Percentiles rank a stretch among this genome's conserved stretches.
phyloP scores from a whole-genome alignment of 768 basidiomycete species.

The Suillus lakei region DNA sequence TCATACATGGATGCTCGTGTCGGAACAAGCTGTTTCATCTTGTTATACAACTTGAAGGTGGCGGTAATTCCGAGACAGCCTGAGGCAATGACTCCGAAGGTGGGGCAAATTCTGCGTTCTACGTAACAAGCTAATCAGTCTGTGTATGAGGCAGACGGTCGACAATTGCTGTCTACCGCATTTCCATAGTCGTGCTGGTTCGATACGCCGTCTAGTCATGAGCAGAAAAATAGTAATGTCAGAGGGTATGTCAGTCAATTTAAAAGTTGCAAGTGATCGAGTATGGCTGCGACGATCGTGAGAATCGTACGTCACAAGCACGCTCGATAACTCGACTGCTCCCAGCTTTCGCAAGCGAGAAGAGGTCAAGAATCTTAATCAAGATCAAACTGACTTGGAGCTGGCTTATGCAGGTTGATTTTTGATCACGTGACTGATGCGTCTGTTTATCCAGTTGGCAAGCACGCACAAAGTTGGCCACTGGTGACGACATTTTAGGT shows the following conservation, averaged over 20 bases:
- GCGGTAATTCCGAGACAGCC: background rate
- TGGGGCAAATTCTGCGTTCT: background rate
- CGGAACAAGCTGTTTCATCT: too few species aligned
- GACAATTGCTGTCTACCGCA: background rate
- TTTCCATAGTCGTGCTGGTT: background rate
- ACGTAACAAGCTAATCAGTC: background rate
- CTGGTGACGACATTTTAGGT: slow-evolving; percentile 36
- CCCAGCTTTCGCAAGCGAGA: background rate
- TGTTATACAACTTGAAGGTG: background rate
- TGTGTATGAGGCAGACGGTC: background rate
- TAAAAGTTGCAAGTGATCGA: background rate
- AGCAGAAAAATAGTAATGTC: too few species aligned
- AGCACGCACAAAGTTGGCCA: slow-evolving; percentile 40
- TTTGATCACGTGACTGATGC: background rate
- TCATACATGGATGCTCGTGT: background rate
- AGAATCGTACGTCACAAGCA: background rate
- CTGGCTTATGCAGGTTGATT: too few species aligned
- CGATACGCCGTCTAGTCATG: too few species aligned
- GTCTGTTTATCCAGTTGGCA: background rate
- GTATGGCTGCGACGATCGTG: background rate
- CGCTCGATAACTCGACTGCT: background rate
- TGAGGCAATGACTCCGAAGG: background rate
- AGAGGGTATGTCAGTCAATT: too few species aligned
- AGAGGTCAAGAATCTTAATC: too few species aligned
- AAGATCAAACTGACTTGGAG: too few species aligned